Evolutionary conservation across 345 rosid genomes (phyloP).

Genomic region (Sisymbrium altissimum): DNA sequence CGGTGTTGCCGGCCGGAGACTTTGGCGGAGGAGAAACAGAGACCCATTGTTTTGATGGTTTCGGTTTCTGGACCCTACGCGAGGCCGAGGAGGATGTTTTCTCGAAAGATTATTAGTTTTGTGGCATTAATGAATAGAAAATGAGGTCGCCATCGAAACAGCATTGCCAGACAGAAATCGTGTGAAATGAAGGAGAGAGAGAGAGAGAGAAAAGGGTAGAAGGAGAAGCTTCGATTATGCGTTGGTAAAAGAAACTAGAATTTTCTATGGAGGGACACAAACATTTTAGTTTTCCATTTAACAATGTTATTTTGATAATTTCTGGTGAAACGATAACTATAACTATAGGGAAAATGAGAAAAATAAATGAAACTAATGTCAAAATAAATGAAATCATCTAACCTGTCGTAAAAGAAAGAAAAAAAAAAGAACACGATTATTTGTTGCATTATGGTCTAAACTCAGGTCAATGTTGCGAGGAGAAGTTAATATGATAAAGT

Average conservation of each 20-base stretch:
- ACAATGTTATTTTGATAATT: too few species aligned
- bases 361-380: not conserved
- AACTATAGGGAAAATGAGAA: too few species aligned
- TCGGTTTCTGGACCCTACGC: constrained; percentile 25
- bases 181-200: not conserved
- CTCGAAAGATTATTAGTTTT: not conserved
- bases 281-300: too few species aligned
- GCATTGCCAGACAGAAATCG: constrained; percentile 25
- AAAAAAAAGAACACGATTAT: too few species aligned
- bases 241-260: not conserved
- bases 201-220: not conserved
- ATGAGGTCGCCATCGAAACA: constrained; percentile 23
- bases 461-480: too few species aligned
- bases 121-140: constrained; percentile 21
- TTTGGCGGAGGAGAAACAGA: constrained; percentile 68
- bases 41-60: constrained; percentile 43
- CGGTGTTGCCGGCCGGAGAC: constrained; percentile 54
- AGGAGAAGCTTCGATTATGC: not conserved
- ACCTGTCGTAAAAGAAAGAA: too few species aligned
- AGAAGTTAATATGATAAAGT: too few species aligned
- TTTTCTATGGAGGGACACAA: too few species aligned
- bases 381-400: not conserved
- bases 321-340: too few species aligned
- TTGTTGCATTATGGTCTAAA: too few species aligned
- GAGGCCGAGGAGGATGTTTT: constrained; percentile 7